These are phyloP conservation scores for Rhizophlyctis rosea DNA, from an alignment of 192 early-diverging fungal species.

Conservation along the genomic window DNA sequence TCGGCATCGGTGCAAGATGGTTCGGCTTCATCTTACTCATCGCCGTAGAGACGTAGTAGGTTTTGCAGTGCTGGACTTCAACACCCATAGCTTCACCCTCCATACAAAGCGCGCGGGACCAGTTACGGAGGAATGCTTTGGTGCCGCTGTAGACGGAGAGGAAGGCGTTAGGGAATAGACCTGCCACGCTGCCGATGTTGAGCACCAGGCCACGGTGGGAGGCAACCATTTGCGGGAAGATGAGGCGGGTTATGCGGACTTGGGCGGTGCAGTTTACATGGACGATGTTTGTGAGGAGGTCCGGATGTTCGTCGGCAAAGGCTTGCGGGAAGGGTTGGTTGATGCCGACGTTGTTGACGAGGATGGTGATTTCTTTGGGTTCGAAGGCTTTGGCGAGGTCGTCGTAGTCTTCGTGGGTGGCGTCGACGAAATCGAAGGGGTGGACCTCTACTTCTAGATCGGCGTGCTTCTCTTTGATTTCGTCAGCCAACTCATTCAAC, in stretches of 20 bases:
- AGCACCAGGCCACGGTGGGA: constrained; percentile 78
- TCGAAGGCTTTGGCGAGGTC: constrained; percentile 57
- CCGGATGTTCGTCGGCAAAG: constrained; percentile 71
- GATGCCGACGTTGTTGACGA: constrained; percentile 93
- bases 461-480: constrained; percentile 52
- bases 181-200: constrained; percentile 90
- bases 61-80: constrained; percentile 87
- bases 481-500: constrained; percentile 67
- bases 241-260: constrained; percentile 74
- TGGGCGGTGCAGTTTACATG: constrained; percentile 83
- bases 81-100: constrained; percentile 71
- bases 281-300: constrained; percentile 68
- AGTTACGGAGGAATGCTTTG: constrained; percentile 88
- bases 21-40: constrained; percentile 93
- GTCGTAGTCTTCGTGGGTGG: constrained; percentile 62
- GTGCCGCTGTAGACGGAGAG: constrained; percentile 89
- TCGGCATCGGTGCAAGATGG: constrained; percentile 76
- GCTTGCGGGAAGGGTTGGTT: constrained; percentile 89
- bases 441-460: constrained; percentile 55
- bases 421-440: constrained; percentile 79
- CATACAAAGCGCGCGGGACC: constrained; percentile 82
- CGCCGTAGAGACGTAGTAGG: constrained; percentile 91
- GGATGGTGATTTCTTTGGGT: constrained; percentile 53
- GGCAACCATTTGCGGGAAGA: constrained; percentile 77
- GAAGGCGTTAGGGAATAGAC: constrained; percentile 76